These are phyloP conservation scores for Patellaria atrata DNA, from an alignment of 495 filamentous ascomycete genomes.

Conservation along the genomic window DNA sequence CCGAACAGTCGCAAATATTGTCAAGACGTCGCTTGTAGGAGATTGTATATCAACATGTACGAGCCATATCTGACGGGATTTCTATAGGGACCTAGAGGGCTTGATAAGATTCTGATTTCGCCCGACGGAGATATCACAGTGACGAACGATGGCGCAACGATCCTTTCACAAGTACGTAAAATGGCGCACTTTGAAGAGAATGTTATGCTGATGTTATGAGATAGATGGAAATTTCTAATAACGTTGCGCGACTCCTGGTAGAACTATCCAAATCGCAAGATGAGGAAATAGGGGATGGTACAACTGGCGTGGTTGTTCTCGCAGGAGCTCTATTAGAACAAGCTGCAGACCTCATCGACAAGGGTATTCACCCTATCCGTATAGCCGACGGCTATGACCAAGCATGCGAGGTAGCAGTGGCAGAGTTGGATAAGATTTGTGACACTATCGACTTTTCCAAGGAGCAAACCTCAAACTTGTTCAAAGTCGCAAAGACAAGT, in stretches of 20 bases:
- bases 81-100: constrained; percentile 68
- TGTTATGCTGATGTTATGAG: neutral
- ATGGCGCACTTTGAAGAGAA: too few relatives aligned
- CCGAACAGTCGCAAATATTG: constrained; percentile 87
- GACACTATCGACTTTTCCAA: constrained; percentile 75
- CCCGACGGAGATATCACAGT: constrained; percentile 98
- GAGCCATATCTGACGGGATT: constrained; percentile 16
- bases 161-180: constrained; percentile 58
- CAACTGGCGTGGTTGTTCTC: constrained; percentile 93
- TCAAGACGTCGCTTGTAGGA: constrained; percentile 71
- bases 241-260: constrained; percentile 91
- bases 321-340: constrained; percentile 92
- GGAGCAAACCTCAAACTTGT: constrained; percentile 63
- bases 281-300: constrained; percentile 97
- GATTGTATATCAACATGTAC: neutral
- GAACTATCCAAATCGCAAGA: constrained; percentile 99
- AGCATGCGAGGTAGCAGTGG: constrained; percentile 89
- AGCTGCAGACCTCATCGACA: constrained; percentile 97
- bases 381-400: constrained; percentile 97
- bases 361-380: constrained; percentile 95
- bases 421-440: constrained; percentile 82
- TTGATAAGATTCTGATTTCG: constrained; percentile 99
- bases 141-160: constrained; percentile 97
- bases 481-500: constrained; percentile 90
- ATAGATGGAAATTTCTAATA: constrained; percentile 96